These are phyloP conservation scores for Aspergillus neoniger DNA, from an alignment of 2,329 filamentous ascomycete species.

Conservation along the genomic window DNA sequence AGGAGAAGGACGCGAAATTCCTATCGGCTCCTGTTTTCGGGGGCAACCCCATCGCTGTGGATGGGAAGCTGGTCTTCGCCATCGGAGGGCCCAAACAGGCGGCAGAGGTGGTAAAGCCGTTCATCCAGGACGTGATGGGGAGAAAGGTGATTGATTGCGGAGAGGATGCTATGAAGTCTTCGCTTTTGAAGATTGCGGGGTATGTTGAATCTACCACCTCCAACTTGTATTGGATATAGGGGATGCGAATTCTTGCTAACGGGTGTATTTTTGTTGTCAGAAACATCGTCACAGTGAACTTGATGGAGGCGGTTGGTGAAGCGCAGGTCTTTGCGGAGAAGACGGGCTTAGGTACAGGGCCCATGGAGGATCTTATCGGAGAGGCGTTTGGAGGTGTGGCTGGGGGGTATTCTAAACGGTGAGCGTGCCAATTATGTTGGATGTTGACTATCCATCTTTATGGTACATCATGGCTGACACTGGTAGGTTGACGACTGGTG, in stretches of 20 bases:
- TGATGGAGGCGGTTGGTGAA: slow-evolving; percentile 51
- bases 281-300: slow-evolving; percentile 46
- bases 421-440: background rate
- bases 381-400: slow-evolving; percentile 48
- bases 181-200: slow-evolving; percentile 49
- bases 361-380: slow-evolving; percentile 47
- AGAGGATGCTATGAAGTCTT: slow-evolving; percentile 46
- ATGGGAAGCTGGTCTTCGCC: slow-evolving; percentile 50
- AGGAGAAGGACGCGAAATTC: slow-evolving; percentile 39
- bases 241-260: background rate
- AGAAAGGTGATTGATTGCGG: slow-evolving; percentile 46
- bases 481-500: slow-evolving; percentile 44
- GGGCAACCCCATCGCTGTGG: slow-evolving; percentile 46
- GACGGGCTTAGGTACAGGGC: slow-evolving; percentile 45
- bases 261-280: slow-evolving; percentile 17
- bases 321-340: slow-evolving; percentile 51
- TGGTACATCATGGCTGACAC: background rate
- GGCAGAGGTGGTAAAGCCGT: slow-evolving; percentile 39
- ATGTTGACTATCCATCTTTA: no score
- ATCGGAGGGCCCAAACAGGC: slow-evolving; percentile 42
- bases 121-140: slow-evolving; percentile 49
- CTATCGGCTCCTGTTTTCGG: slow-evolving; percentile 49
- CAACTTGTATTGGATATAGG: background rate
- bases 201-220: slow-evolving; percentile 21
- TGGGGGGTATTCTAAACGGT: slow-evolving; percentile 47